Evolutionary conservation across 2,329 filamentous ascomycete species (phyloP).

Genomic region (Cordyceps fumosorosea): DNA sequence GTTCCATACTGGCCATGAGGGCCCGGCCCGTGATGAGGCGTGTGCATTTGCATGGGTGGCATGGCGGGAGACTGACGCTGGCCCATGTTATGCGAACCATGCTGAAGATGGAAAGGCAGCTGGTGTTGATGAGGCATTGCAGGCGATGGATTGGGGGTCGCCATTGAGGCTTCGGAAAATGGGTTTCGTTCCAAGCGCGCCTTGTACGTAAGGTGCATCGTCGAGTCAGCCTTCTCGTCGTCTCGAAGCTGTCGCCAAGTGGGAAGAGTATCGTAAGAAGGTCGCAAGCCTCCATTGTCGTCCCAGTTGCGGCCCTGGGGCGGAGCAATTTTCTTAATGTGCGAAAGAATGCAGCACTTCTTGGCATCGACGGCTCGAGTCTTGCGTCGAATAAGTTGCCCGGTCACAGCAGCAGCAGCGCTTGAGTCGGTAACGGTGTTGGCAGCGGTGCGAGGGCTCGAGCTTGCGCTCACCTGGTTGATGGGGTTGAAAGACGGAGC

Average conservation of each 20-base stretch:
- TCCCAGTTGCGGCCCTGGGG: slow-evolving; percentile 56
- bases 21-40: slow-evolving; percentile 62
- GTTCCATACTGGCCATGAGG: slow-evolving; percentile 62
- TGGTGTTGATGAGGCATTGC: slow-evolving; percentile 76
- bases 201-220: slow-evolving; percentile 61
- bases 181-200: slow-evolving; percentile 71
- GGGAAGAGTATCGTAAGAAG: slow-evolving; percentile 75
- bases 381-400: slow-evolving; percentile 61
- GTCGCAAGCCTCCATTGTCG: slow-evolving; percentile 74
- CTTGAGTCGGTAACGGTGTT: slow-evolving; percentile 38
- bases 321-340: slow-evolving; percentile 48
- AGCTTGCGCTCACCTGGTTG: slow-evolving; percentile 56
- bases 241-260: slow-evolving; percentile 72
- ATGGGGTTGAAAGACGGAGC: slow-evolving; percentile 76
- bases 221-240: slow-evolving; percentile 63
- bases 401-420: slow-evolving; percentile 24
- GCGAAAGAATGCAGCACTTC: slow-evolving; percentile 53
- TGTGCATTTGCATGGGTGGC: slow-evolving; percentile 69
- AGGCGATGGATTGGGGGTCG: slow-evolving; percentile 63
- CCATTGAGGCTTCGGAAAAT: slow-evolving; percentile 48
- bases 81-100: slow-evolving; percentile 60
- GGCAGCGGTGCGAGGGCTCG: slow-evolving; percentile 62
- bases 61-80: slow-evolving; percentile 69
- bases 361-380: slow-evolving; percentile 64
- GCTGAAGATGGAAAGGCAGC: slow-evolving; percentile 74